phyloP scores from a whole-genome alignment of 305 asterid genomes.

The Rubia peregrina region DNA sequence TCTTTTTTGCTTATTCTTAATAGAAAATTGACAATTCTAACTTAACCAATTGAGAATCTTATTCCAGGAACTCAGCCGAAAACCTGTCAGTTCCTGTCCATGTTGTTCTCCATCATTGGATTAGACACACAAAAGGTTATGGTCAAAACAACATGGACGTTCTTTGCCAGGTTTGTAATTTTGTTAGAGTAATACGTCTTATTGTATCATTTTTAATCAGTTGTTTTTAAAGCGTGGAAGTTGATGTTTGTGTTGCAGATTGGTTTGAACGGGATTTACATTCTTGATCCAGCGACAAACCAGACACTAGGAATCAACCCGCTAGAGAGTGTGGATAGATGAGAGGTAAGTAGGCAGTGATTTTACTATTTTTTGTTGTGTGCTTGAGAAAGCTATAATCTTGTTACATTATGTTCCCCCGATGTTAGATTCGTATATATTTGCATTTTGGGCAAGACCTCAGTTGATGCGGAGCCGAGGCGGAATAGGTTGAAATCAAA shows the following conservation, averaged over 20 bases:
- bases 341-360: slow-evolving; percentile 49
- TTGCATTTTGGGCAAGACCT: slow-evolving; percentile 84
- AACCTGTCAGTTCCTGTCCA: slow-evolving; percentile 84
- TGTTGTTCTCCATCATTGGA: slow-evolving; percentile 89
- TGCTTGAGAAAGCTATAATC: slow-evolving; percentile 4
- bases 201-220: neutral
- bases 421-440: slow-evolving; percentile 73
- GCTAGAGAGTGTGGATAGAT: slow-evolving; percentile 58
- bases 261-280: slow-evolving; percentile 80
- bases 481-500: slow-evolving; percentile 77
- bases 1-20: neutral
- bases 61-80: slow-evolving; percentile 76
- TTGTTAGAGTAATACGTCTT: neutral
- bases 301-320: slow-evolving; percentile 55
- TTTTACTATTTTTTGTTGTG: neutral
- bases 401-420: slow-evolving; percentile 16
- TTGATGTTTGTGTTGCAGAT: slow-evolving; percentile 34
- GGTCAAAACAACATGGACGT: slow-evolving; percentile 77
- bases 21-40: neutral
- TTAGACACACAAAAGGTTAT: slow-evolving; percentile 71
- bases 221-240: neutral
- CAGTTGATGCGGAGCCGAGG: slow-evolving; percentile 58
- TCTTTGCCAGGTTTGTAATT: slow-evolving; percentile 65
- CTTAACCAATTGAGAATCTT: neutral
- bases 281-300: slow-evolving; percentile 65